phyloP scores from a whole-genome alignment of 1,139 yeast genomes.

The Arxiozyma telluris region DNA sequence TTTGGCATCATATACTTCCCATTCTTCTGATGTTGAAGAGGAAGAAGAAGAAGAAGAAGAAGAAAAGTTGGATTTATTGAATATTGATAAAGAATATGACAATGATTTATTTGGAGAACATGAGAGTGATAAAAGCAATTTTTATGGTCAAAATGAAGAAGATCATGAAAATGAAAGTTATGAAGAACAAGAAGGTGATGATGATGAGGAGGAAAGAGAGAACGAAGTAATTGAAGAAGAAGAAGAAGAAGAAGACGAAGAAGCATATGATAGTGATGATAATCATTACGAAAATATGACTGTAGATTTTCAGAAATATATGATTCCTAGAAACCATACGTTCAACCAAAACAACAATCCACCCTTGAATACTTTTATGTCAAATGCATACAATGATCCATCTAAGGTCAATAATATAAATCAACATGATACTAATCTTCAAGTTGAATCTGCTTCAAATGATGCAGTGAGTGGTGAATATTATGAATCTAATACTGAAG shows the following conservation, averaged over 20 bases:
- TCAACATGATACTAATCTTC: background rate
- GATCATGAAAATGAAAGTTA: background rate
- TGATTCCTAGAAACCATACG: conserved; percentile 2
- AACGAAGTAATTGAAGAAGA: background rate
- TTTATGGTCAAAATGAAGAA: background rate
- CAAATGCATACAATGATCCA: background rate
- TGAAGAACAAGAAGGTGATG: conserved; percentile 3
- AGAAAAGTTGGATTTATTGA: background rate
- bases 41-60: conserved; percentile 1
- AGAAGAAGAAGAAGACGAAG: background rate
- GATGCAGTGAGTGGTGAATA: background rate
- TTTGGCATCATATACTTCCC: no score
- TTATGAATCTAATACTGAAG: background rate
- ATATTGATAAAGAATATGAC: background rate
- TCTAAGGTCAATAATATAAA: background rate
- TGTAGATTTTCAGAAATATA: conserved; percentile 3
- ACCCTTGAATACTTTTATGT: background rate
- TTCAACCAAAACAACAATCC: background rate
- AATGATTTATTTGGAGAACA: background rate
- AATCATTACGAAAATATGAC: background rate
- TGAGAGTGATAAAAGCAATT: background rate
- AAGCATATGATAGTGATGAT: background rate
- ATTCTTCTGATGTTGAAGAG: conserved; percentile 1
- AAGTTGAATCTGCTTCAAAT: background rate
- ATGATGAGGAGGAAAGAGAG: background rate